Percentiles rank a stretch among this genome's conserved stretches.
These are phyloP conservation scores for Solanum verrucosum DNA, from an alignment of 257 asterid species.

Conservation along the genomic window DNA sequence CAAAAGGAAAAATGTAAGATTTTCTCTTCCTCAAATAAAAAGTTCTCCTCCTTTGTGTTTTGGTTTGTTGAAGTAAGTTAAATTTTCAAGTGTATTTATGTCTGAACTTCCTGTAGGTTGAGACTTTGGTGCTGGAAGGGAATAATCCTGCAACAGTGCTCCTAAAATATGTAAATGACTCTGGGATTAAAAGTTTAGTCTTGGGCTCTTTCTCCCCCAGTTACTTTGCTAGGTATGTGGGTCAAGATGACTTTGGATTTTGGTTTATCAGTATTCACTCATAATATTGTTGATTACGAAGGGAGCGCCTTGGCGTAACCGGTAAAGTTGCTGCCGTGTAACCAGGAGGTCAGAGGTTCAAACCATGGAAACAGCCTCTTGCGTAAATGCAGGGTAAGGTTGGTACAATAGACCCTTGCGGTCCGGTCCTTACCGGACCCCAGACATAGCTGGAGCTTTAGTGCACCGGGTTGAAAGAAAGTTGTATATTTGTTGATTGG, in stretches of 20 bases:
- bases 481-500: background rate
- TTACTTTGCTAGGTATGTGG: slow-evolving; percentile 44
- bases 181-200: slow-evolving; percentile 46
- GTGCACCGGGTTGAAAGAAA: background rate
- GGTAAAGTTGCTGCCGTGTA: fast-evolving
- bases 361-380: background rate
- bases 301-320: background rate
- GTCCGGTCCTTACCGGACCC: background rate
- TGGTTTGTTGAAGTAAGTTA: slow-evolving; percentile 1
- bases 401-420: background rate
- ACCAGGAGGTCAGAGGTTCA: background rate
- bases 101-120: slow-evolving; percentile 34
- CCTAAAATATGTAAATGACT: slow-evolving; percentile 44
- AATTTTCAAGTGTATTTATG: slow-evolving; percentile 2
- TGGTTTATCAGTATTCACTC: background rate
- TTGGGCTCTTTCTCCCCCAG: slow-evolving; percentile 62
- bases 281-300: background rate
- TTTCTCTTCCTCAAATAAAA: background rate
- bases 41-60: background rate
- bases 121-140: slow-evolving; percentile 67
- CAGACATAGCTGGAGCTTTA: background rate
- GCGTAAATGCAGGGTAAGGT: background rate
- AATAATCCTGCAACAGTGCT: slow-evolving; percentile 61
- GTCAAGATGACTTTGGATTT: background rate
- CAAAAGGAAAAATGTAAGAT: slow-evolving; percentile 32